These are phyloP conservation scores for Eucalyptus tenuipes DNA, from an alignment of 345 rosid species.

Conservation along the genomic window DNA sequence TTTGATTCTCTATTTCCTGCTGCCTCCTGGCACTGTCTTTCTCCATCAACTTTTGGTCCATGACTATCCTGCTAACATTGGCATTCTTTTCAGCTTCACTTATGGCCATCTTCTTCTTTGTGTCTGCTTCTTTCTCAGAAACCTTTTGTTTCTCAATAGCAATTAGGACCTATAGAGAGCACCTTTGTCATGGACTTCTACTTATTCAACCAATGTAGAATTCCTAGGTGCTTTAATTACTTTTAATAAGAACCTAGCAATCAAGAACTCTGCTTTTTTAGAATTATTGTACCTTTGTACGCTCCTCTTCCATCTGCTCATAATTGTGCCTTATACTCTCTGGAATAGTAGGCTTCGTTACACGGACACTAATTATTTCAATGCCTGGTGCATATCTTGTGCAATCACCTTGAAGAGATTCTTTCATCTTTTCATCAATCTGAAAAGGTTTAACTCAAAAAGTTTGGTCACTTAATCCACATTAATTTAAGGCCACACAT, in stretches of 20 bases:
- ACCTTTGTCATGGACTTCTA: not conserved
- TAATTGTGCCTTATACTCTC: slow-evolving; percentile 68
- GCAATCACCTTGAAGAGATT: slow-evolving; percentile 87
- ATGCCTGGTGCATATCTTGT: slow-evolving; percentile 90
- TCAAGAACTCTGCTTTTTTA: not conserved
- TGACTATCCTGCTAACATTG: slow-evolving; percentile 67
- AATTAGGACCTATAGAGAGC: slow-evolving; percentile 53
- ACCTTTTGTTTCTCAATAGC: slow-evolving; percentile 77
- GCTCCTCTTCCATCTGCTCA: slow-evolving; percentile 93
- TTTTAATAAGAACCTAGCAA: not conserved
- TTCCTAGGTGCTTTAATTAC: not conserved
- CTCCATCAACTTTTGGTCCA: slow-evolving; percentile 87
- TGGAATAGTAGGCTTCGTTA: slow-evolving; percentile 83
- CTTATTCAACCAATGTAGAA: not conserved
- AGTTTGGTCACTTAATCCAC: not conserved
- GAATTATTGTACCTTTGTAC: slow-evolving; percentile 52
- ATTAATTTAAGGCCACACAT: not conserved
- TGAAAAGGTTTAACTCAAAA: slow-evolving; percentile 11
- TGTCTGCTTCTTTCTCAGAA: slow-evolving; percentile 89
- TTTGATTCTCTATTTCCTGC: slow-evolving; percentile 76
- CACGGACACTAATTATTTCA: slow-evolving; percentile 83
- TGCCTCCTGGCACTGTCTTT: slow-evolving; percentile 68
- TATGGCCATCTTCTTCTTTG: slow-evolving; percentile 71
- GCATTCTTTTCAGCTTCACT: slow-evolving; percentile 92
- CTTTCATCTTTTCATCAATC: slow-evolving; percentile 97